Percentiles rank a stretch among this genome's conserved stretches.
Conservation (phyloP, 2,329 filamentous ascomycete species). For the Akanthomyces muscarius region DNA sequence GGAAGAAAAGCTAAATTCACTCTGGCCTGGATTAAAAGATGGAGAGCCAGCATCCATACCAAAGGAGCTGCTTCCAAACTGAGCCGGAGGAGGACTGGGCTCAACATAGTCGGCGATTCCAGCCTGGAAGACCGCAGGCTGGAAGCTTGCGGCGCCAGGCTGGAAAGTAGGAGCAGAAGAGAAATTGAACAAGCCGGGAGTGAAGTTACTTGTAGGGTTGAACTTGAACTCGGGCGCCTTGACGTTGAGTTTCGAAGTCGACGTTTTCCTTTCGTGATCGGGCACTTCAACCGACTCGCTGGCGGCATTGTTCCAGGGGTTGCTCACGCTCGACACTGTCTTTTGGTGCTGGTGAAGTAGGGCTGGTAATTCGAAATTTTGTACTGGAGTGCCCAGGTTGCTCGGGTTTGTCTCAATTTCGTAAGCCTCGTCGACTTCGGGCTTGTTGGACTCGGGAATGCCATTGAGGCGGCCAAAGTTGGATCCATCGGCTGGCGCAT, state of each 20-base stretch:
- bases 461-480: constrained; percentile 39
- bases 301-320: constrained; percentile 51
- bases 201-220: constrained; percentile 51
- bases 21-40: constrained; percentile 64
- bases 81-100: constrained; percentile 26
- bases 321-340: constrained; percentile 53
- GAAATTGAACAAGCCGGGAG: constrained; percentile 49
- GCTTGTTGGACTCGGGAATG: constrained; percentile 36
- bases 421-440: constrained; percentile 50
- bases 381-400: constrained; percentile 62
- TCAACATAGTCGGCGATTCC: constrained; percentile 24
- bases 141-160: constrained; percentile 32
- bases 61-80: constrained; percentile 34
- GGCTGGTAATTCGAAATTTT: constrained; percentile 44
- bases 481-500: constrained; percentile 39
- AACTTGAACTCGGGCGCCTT: constrained; percentile 87
- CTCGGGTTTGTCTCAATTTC: constrained; percentile 73
- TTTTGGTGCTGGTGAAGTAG: constrained; percentile 48
- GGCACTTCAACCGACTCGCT: constrained; percentile 42
- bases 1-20: constrained; percentile 65
- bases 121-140: constrained; percentile 36
- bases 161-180: constrained; percentile 25
- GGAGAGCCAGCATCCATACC: constrained; percentile 68
- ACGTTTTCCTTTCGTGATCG: constrained; percentile 50
- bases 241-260: constrained; percentile 78